phyloP scores from a whole-genome alignment of 441 rosid species.

The Lepidium campestre region DNA sequence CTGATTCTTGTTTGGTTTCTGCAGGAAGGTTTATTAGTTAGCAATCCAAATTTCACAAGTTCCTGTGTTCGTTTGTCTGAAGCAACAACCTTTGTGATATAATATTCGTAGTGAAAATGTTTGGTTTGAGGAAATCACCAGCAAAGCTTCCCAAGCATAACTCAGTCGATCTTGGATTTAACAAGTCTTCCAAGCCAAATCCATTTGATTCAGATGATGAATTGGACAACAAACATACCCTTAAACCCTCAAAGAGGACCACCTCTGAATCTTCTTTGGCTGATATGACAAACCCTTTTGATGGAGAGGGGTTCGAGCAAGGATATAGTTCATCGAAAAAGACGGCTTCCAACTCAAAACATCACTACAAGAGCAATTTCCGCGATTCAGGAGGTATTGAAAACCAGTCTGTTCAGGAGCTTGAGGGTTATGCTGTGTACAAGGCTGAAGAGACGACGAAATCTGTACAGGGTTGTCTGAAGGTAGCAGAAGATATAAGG shows the following conservation, averaged over 20 bases:
- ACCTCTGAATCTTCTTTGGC: constrained; percentile 48
- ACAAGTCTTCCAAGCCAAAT: constrained; percentile 44
- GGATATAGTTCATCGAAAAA: constrained; percentile 30
- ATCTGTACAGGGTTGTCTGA: constrained; percentile 64
- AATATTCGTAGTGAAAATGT: constrained; percentile 30
- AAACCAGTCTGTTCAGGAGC: constrained; percentile 78
- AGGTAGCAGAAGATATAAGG: constrained; percentile 82
- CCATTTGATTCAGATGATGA: constrained; percentile 85
- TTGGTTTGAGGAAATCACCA: constrained; percentile 52
- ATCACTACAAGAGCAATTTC: constrained; percentile 63
- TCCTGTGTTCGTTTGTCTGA: background rate
- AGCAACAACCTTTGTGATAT: background rate
- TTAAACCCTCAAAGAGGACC: constrained; percentile 44
- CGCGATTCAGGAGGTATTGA: constrained; percentile 69
- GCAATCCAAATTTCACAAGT: background rate
- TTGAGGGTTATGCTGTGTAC: constrained; percentile 74
- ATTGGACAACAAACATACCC: constrained; percentile 35
- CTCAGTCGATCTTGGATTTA: constrained; percentile 35
- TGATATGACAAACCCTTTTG: constrained; percentile 50
- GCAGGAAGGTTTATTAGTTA: constrained; percentile 10
- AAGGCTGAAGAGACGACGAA: constrained; percentile 87
- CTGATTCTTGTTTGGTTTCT: constrained; percentile 6
- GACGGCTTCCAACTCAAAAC: constrained; percentile 31
- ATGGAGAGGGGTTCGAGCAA: constrained; percentile 34
- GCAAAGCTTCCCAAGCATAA: constrained; percentile 38